Percentiles rank a stretch among this genome's conserved stretches.
phyloP scores from a whole-genome alignment of 169 alveolate species.

The Neospora caninum region DNA sequence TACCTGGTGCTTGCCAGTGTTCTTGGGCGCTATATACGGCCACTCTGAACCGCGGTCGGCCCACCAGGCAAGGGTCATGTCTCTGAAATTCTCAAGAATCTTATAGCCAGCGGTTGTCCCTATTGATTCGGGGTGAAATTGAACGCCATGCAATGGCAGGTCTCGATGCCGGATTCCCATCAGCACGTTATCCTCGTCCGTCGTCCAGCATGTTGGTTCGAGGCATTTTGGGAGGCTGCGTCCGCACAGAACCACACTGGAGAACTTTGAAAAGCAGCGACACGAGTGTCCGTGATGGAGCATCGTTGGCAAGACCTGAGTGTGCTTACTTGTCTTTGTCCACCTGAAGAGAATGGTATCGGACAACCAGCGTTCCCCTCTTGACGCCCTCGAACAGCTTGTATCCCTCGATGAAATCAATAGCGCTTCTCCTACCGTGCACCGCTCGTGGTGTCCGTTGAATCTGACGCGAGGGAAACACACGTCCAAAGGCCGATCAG shows the following conservation, averaged over 20 bases:
- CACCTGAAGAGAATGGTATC: slow-evolving; percentile 62
- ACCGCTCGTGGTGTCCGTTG: slow-evolving; percentile 34
- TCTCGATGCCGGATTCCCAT: slow-evolving; percentile 74
- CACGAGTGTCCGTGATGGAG: neutral
- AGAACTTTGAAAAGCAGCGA: neutral
- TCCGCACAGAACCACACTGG: neutral
- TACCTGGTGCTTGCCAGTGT: neutral
- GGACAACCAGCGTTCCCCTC: slow-evolving; percentile 25
- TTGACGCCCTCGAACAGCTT: slow-evolving; percentile 42
- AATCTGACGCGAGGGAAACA: slow-evolving; percentile 17
- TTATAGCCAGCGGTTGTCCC: slow-evolving; percentile 67
- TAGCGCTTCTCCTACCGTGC: slow-evolving; percentile 60
- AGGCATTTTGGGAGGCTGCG: slow-evolving; percentile 56
- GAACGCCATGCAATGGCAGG: slow-evolving; percentile 74
- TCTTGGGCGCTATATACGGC: neutral
- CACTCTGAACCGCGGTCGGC: neutral
- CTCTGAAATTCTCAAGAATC: slow-evolving; percentile 56
- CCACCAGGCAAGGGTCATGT: slow-evolving; percentile 55
- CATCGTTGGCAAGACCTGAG: neutral
- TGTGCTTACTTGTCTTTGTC: slow-evolving; percentile 40
- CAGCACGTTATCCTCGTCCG: slow-evolving; percentile 57
- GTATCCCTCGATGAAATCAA: slow-evolving; percentile 21
- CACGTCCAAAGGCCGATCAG: neutral
- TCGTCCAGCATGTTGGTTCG: slow-evolving; percentile 49
- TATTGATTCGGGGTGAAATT: slow-evolving; percentile 78